Evolutionary conservation across 495 filamentous ascomycete species (phyloP), one percentile per base, ranked within the genome.

Genomic region (Platismatia glauca): DNA sequence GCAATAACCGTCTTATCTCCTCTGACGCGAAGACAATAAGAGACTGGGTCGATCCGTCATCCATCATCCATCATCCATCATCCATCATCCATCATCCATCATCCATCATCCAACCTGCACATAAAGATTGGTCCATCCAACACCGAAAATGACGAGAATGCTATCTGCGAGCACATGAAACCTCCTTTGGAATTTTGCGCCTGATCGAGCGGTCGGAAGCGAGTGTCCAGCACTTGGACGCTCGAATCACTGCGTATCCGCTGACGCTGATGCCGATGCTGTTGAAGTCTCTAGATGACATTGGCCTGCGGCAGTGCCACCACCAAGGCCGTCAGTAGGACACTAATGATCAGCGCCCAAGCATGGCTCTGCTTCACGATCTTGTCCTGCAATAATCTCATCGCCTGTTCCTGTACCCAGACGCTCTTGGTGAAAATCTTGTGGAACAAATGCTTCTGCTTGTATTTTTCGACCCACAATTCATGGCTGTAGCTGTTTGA

Each of bases 361-460:
- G 62, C 55, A 43, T 67, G 61, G 16, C 62, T 64, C 64, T 72
- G 68, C 60, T 57, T 33, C 0, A 71, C 69, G 44, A 73, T 72
- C n/a, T 55, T 59, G 60, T 71, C 65, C 57, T 73, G 71, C 41
- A 73, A 33, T 22, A 70, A 4, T 44, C 65, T 41, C 12, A 73
- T 24, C 5, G 56, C 59, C 63, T 71, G 43, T 15, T 72, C 66
- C 61, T 73, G 71, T 43, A 90, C 84, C 85, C 85, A 90, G 61
- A 86, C 74, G 71, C 86, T 81, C 55, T 82, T 79, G 59, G 89
- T 84, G 71, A 90, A 90, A 57, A 91, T 70, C 75, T 85, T 90
- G 59, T 84, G 77, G 48, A 88, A 62, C 38, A 88, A 29, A 60
- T 80, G 84, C 39, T 86, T 78, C 67, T 79, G 77, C 62, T 80